phyloP scores from a whole-genome alignment of 495 filamentous ascomycete genomes.

The Recurvomyces mirabilis region DNA sequence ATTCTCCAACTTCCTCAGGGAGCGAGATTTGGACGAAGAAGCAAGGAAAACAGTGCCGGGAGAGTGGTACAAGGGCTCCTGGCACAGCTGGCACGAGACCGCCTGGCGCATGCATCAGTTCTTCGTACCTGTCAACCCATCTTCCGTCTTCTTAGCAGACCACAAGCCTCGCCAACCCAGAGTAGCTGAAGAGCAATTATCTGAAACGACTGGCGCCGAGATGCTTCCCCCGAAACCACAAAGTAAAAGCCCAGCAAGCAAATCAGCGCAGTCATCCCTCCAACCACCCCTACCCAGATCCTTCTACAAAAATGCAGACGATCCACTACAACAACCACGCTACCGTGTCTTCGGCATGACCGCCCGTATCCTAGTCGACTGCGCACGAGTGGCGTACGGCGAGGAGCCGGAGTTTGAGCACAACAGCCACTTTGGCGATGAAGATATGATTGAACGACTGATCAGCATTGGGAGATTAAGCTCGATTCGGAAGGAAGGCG shows the following conservation, averaged over 20 bases:
- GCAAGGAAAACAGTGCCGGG: constrained; percentile 30
- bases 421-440: constrained; percentile 70
- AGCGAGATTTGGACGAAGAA: constrained; percentile 36
- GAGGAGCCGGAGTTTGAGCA: constrained; percentile 76
- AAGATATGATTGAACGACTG: constrained; percentile 56
- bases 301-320: constrained; percentile 16
- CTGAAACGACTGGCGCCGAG: constrained; percentile 1
- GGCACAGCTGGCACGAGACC: constrained; percentile 52
- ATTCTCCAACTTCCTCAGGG: constrained; percentile 58
- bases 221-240: neutral
- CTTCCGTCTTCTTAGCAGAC: constrained; percentile 42
- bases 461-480: constrained; percentile 48
- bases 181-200: neutral
- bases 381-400: constrained; percentile 69
- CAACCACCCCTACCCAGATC: constrained; percentile 14
- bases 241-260: neutral
- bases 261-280: constrained; percentile 8
- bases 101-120: constrained; percentile 80
- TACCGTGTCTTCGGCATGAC: constrained; percentile 91
- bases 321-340: constrained; percentile 35
- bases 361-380: constrained; percentile 75
- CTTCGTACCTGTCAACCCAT: constrained; percentile 59
- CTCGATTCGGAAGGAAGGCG: constrained; percentile 41
- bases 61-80: constrained; percentile 51
- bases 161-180: neutral